Base-by-base conservation (phyloP, 805 yeast genomes). In the Osmozyma mogii region DNA sequence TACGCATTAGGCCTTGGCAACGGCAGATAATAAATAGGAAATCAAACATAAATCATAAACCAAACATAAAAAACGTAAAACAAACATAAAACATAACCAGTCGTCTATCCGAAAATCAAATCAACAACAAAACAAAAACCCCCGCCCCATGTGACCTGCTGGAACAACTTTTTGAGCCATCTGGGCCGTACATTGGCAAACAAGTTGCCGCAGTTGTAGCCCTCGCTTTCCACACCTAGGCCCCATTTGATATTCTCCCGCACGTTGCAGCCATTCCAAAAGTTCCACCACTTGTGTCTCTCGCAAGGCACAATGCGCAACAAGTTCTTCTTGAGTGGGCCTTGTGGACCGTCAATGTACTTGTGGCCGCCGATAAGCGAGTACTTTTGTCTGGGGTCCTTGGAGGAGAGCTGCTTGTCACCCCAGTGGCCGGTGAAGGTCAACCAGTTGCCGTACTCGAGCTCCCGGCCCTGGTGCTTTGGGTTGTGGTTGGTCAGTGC, bases 291-390 rank as follows among this genome's bases (percentile, higher is more conserved):
- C 51, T 84, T 87, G 37, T 75, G 65, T 20, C 88, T 59, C 50
- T 87, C 94, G 50, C 98, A 89, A 1, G 92, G 77, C 10, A 74
- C 68, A 1, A 59, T 52, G 24, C 98, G 65, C 28, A 67, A 53
- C 31, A 92, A 61, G 47, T 85, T 80, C 55, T 89, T 89, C 32
- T 68, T 63, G 30, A 92, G 53, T 1, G 98, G 98, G 0, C 98
- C 98, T 1, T 71, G 61, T 2, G 98, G 98, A 0, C 98, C 98
- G 45, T 83, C 88, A 29, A 92, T 87, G 51, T 82, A 84, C 41
- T 75, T 73, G 83, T 88, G 83, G 42, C 92, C 95, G 1, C 65
- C 68, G 49, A 84, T 85, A 2, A 92, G 78, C 38, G 87, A 82
- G 77, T 88, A 82, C 35, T 63, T 70, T 51, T 92, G 97, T 37